phyloP scores from a whole-genome alignment of 2,329 filamentous ascomycete species.

The Grosmannia serpens region DNA sequence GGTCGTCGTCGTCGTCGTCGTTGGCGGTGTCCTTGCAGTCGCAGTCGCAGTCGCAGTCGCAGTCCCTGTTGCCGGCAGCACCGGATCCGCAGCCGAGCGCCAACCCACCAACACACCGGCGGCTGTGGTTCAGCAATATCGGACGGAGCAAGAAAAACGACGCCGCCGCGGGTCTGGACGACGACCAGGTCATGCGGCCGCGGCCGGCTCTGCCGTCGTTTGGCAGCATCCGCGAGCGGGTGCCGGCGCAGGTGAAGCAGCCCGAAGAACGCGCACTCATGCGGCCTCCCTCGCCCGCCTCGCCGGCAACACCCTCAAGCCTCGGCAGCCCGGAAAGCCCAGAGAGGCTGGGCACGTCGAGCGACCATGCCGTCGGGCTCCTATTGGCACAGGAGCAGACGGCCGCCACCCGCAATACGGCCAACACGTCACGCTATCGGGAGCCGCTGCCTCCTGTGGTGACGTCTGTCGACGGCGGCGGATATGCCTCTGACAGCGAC shows the following conservation, averaged over 20 bases:
- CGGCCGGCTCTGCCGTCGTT: constrained; percentile 63
- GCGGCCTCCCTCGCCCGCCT: constrained; percentile 24
- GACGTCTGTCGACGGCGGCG: constrained; percentile 55
- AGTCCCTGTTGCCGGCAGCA: constrained; percentile 2
- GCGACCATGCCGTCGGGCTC: constrained; percentile 46
- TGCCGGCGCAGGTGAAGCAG: constrained; percentile 21
- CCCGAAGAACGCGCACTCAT: constrained; percentile 47
- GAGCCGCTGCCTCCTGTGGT: constrained; percentile 62
- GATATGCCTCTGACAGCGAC: constrained; percentile 48
- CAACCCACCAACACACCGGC: constrained; percentile 18
- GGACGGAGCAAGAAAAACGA: constrained; percentile 41
- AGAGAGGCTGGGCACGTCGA: constrained; percentile 37
- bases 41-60: background rate
- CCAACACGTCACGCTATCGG: constrained; percentile 44
- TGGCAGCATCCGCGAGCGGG: constrained; percentile 55
- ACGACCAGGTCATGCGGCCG: constrained; percentile 63
- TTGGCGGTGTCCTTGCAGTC: too few relatives aligned
- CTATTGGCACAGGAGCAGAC: constrained; percentile 43
- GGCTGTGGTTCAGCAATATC: constrained; percentile 41
- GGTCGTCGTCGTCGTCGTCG: constrained; percentile 18
- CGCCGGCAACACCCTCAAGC: constrained; percentile 19
- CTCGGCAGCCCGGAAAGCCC: too few relatives aligned
- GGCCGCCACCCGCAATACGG: constrained; percentile 29
- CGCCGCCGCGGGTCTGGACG: constrained; percentile 27
- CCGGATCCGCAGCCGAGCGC: constrained; percentile 1